Evolutionary conservation across 2,329 filamentous ascomycete species (phyloP).

Genomic region (Phaeosphaeriaceae sp.): DNA sequence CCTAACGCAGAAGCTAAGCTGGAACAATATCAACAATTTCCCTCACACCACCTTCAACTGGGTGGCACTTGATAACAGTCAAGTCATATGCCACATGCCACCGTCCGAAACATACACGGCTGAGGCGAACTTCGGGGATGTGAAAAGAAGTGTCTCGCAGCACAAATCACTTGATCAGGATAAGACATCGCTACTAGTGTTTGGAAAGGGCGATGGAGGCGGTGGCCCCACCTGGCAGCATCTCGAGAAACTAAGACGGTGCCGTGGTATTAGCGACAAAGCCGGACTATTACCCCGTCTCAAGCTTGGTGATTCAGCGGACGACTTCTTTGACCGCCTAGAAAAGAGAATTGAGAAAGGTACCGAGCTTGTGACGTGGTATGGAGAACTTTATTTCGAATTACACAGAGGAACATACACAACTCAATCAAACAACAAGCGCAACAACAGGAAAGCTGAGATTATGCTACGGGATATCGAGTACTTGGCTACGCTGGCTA

Average conservation of each 20-base stretch:
- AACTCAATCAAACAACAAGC: conserved; percentile 96
- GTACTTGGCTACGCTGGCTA: conserved; percentile 83
- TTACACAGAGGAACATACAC: conserved; percentile 97
- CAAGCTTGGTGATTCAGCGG: conserved; percentile 86
- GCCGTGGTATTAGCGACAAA: conserved; percentile 88
- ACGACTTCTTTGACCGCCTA: conserved; percentile 89
- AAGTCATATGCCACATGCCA: conserved; percentile 97
- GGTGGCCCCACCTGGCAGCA: conserved; percentile 94
- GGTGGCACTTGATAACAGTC: conserved; percentile 93
- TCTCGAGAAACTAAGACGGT: conserved; percentile 90
- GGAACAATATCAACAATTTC: conserved; percentile 99
- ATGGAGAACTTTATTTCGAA: conserved; percentile 97
- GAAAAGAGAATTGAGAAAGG: conserved; percentile 74
- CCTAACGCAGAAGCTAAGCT: conserved; percentile 97
- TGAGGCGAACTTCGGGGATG: conserved; percentile 91
- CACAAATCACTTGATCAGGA: conserved; percentile 98
- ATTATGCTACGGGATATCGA: conserved; percentile 86
- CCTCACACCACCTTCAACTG: conserved; percentile 99
- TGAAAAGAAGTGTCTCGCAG: conserved; percentile 84
- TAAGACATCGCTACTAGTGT: conserved; percentile 86
- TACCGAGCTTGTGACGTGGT: conserved; percentile 88
- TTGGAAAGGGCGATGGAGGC: conserved; percentile 95
- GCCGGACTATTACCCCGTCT: conserved; percentile 83
- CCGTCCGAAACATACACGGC: conserved; percentile 96
- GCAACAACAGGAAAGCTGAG: conserved; percentile 87